A percentile compares a stretch with the other conserved stretches of the same genome.
phyloP scores from a whole-genome alignment of 257 asterid species.

The Solanum sejunctum region DNA sequence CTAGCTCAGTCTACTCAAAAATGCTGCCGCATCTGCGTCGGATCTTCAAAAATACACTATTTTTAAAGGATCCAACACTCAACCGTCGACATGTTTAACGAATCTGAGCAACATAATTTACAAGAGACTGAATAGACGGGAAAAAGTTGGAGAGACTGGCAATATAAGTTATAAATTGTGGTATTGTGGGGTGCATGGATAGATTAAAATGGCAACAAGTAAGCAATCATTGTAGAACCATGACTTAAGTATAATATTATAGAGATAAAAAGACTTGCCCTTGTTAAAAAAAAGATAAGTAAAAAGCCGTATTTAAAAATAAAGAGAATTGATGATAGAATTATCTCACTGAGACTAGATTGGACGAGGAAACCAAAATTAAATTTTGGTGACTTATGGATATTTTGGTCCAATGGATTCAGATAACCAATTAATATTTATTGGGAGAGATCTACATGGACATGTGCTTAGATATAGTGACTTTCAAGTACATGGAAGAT shows the following conservation, averaged over 20 bases:
- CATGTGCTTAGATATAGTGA: background rate
- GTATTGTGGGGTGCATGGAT: too few species aligned
- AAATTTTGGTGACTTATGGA: background rate
- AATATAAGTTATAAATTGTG: background rate
- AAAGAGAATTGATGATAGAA: background rate
- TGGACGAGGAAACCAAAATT: background rate
- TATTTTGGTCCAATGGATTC: background rate
- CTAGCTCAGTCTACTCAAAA: background rate
- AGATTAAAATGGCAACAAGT: background rate
- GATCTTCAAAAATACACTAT: too few species aligned
- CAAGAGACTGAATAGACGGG: background rate
- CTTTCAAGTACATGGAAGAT: background rate
- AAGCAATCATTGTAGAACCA: background rate
- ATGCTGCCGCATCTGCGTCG: background rate
- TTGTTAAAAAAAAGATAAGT: too few species aligned
- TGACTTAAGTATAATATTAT: background rate
- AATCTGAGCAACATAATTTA: background rate
- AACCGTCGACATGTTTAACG: too few species aligned
- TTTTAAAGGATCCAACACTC: too few species aligned
- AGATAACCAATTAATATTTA: background rate
- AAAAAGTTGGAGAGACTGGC: background rate
- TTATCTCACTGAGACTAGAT: background rate
- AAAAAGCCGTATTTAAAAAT: too few species aligned
- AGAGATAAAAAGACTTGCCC: background rate
- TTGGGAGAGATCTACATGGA: background rate